Evolutionary conservation across 192 early-diverging fungal genomes (phyloP).

Genomic region (Mortierella claussenii): DNA sequence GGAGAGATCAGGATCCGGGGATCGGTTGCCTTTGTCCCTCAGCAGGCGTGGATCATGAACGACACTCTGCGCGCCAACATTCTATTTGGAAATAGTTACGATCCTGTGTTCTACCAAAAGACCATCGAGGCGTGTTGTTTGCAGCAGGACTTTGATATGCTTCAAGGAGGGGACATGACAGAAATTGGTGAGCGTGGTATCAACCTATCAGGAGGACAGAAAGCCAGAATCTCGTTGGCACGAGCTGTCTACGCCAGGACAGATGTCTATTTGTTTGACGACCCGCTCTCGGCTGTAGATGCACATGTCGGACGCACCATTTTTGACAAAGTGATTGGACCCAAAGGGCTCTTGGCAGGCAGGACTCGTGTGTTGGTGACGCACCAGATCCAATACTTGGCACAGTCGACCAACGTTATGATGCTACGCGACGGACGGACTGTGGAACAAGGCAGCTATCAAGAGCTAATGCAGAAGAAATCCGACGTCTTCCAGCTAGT

Average conservation of each 20-base stretch:
- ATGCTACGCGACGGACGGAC: constrained; percentile 80
- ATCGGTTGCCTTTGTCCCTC: constrained; percentile 72
- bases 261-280: constrained; percentile 67
- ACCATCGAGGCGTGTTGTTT: constrained; percentile 87
- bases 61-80: constrained; percentile 92
- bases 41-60: constrained; percentile 94
- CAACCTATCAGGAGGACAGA: constrained; percentile 93
- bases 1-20: constrained; percentile 75
- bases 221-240: constrained; percentile 71
- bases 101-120: constrained; percentile 59
- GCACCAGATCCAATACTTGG: constrained; percentile 81
- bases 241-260: constrained; percentile 89
- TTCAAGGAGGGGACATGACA: constrained; percentile 88
- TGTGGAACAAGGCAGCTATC: constrained; percentile 72
- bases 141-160: constrained; percentile 82
- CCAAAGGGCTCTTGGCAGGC: constrained; percentile 78
- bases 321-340: constrained; percentile 90
- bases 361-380: constrained; percentile 88
- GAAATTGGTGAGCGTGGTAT: constrained; percentile 94
- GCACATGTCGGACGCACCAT: constrained; percentile 71
- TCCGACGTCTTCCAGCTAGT: constrained; percentile 74
- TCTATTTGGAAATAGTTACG: constrained; percentile 83
- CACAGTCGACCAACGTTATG: constrained; percentile 71
- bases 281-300: constrained; percentile 70
- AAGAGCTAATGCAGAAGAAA: constrained; percentile 70